Evolutionary conservation across 306 rosid species (phyloP).

Genomic region (Chamaecrista fasciculata): DNA sequence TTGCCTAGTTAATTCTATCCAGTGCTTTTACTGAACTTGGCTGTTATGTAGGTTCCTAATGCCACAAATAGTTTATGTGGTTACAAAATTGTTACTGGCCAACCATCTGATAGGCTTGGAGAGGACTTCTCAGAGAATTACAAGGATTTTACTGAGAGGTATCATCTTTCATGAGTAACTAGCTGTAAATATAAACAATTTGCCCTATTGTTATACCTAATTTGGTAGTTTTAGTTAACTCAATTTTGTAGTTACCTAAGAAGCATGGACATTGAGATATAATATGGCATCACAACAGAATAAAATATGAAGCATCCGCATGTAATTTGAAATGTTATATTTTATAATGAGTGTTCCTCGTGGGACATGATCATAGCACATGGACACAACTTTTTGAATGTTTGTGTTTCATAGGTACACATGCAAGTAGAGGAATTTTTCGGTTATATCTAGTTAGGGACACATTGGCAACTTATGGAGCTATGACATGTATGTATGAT

Average conservation of each 20-base stretch:
- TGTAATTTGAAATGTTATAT: too few species aligned
- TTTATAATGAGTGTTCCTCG: too few species aligned
- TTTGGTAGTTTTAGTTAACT: background rate
- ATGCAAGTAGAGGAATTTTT: background rate
- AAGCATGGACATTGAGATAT: too few species aligned
- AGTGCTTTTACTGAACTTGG: conserved; percentile 21
- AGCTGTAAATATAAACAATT: too few species aligned
- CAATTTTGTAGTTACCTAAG: background rate
- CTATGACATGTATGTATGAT: background rate
- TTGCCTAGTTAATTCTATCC: conserved; percentile 3
- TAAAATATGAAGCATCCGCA: too few species aligned
- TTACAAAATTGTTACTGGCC: conserved; percentile 95
- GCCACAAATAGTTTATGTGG: conserved; percentile 97
- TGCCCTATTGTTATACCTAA: too few species aligned
- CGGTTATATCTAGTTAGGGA: background rate
- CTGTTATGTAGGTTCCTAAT: conserved; percentile 79
- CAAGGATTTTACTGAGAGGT: conserved; percentile 90
- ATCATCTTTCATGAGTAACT: too few species aligned
- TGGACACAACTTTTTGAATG: too few species aligned
- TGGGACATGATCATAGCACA: too few species aligned
- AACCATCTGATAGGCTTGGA: conserved; percentile 98
- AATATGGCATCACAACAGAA: too few species aligned
- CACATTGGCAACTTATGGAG: background rate
- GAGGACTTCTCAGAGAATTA: conserved; percentile 83
- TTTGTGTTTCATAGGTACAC: background rate